Conservation (phyloP, 208 protist species). For the Entamoeba invadens region DNA sequence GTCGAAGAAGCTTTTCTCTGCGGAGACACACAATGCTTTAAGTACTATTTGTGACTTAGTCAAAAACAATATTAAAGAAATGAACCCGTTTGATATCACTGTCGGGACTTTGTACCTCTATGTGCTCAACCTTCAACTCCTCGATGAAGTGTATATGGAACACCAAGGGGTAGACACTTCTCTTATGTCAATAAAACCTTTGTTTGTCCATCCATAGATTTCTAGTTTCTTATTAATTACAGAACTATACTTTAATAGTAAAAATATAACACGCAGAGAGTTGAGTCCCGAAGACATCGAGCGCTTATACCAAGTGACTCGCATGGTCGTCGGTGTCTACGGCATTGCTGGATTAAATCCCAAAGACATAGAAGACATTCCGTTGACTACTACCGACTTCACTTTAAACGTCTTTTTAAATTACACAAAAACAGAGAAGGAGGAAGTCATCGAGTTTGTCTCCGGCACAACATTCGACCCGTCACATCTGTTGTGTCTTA, state of each 20-base stretch:
- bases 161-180: neutral
- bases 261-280: too few species aligned
- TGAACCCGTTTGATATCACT: neutral
- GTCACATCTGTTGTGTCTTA: neutral
- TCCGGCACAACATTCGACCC: neutral
- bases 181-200: neutral
- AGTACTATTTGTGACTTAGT: neutral
- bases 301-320: neutral
- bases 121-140: neutral
- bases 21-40: neutral
- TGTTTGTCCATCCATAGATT: neutral
- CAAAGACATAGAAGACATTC: neutral
- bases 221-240: too few species aligned
- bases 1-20: neutral
- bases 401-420: neutral
- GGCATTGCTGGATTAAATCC: neutral
- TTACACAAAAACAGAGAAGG: neutral
- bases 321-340: neutral
- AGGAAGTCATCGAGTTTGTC: neutral
- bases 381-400: neutral
- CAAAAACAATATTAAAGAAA: neutral
- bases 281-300: neutral
- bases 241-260: too few species aligned
- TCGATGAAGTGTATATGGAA: neutral
- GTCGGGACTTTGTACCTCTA: neutral